Evolutionary conservation across 1,284 basidiomycete species (phyloP).

Genomic region (Peniophora sp.): DNA sequence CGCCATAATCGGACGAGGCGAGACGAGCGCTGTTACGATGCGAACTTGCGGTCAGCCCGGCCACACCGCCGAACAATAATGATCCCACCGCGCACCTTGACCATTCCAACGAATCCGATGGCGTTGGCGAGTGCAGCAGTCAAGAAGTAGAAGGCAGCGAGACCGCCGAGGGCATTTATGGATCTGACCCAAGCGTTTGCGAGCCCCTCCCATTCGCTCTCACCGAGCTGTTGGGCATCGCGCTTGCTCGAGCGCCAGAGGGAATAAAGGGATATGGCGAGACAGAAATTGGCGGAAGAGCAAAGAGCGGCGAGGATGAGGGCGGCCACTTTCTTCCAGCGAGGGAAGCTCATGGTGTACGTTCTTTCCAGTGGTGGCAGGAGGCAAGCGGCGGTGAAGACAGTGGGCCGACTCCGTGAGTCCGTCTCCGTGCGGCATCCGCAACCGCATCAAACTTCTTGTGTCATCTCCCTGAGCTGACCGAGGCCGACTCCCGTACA

Average conservation of each 20-base stretch:
- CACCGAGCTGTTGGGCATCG: slow-evolving; percentile 36
- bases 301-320: slow-evolving; percentile 49
- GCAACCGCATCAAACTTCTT: too few species aligned
- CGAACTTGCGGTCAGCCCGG: slow-evolving; percentile 1
- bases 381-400: background rate
- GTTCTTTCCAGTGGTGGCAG: background rate
- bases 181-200: slow-evolving; percentile 41
- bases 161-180: slow-evolving; percentile 51
- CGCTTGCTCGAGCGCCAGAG: slow-evolving; percentile 55
- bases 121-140: slow-evolving; percentile 52
- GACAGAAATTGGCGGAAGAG: slow-evolving; percentile 42
- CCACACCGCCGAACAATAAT: background rate
- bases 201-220: slow-evolving; percentile 65
- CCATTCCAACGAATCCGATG: slow-evolving; percentile 58
- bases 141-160: slow-evolving; percentile 58
- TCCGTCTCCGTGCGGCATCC: too few species aligned
- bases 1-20: slow-evolving; percentile 55
- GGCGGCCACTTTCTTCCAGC: slow-evolving; percentile 39
- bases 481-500: too few species aligned
- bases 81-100: slow-evolving; percentile 51
- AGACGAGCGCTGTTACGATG: slow-evolving; percentile 35
- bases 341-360: slow-evolving; percentile 6
- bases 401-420: background rate
- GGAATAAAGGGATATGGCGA: slow-evolving; percentile 48
- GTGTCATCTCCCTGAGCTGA: too few species aligned